Conservation (phyloP, 2,329 filamentous ascomycete species). For the Exserohilum rostratum region DNA sequence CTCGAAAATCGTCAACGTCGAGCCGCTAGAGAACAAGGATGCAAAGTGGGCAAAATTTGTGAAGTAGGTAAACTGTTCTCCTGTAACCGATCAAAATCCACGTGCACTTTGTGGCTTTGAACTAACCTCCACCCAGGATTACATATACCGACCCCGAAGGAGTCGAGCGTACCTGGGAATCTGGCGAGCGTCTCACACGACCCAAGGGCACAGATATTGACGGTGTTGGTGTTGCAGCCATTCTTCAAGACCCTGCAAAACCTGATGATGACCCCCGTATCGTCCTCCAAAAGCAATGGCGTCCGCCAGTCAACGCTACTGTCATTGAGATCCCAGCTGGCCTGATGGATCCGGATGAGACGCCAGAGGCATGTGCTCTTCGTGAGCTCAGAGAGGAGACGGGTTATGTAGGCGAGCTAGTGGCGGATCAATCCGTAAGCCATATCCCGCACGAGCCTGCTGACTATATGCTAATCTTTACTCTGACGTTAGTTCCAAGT, state of each 20-base stretch:
- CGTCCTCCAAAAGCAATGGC: slow-evolving; percentile 59
- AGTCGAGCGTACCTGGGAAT: slow-evolving; percentile 70
- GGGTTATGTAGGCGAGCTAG: slow-evolving; percentile 62
- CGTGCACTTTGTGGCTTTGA: not conserved
- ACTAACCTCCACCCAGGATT: slow-evolving; percentile 33
- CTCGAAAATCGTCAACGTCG: slow-evolving; percentile 44
- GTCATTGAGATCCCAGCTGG: slow-evolving; percentile 69
- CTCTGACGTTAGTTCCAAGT: slow-evolving; percentile 35
- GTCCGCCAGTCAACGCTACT: slow-evolving; percentile 65
- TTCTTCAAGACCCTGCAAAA: slow-evolving; percentile 55
- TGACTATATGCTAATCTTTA: not conserved
- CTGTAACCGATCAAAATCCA: not conserved
- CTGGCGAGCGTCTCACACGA: slow-evolving; percentile 72
- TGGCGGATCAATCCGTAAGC: slow-evolving; percentile 29
- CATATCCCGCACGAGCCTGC: not conserved
- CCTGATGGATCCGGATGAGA: slow-evolving; percentile 65
- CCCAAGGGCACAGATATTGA: slow-evolving; percentile 68
- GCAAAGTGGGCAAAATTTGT: slow-evolving; percentile 50
- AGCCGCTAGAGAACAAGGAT: slow-evolving; percentile 47
- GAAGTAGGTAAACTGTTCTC: slow-evolving; percentile 36
- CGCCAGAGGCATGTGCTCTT: slow-evolving; percentile 62
- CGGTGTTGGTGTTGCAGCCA: slow-evolving; percentile 74
- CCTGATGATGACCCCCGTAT: slow-evolving; percentile 42
- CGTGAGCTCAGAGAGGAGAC: slow-evolving; percentile 69
- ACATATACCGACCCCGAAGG: slow-evolving; percentile 68